Conservation (phyloP, 306 rosid genomes). For the Canavalia ensiformis region DNA sequence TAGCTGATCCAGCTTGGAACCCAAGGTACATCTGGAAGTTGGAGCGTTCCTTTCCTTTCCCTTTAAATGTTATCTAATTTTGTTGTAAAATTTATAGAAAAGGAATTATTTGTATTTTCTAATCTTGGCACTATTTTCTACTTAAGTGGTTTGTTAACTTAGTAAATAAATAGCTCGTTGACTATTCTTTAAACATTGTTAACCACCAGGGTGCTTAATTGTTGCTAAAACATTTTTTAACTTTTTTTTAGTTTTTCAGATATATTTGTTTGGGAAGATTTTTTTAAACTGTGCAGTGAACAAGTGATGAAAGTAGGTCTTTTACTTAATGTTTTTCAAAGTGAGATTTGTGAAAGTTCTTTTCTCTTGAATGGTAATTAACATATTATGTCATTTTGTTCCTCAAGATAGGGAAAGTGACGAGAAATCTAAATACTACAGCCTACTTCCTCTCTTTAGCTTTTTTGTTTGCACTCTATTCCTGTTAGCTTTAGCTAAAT, state of each 20-base stretch:
- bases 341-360: not conserved
- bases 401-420: slow-evolving; percentile 7
- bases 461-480: not conserved
- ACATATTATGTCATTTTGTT: slow-evolving; percentile 15
- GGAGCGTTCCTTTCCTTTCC: slow-evolving; percentile 12
- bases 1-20: slow-evolving; percentile 99
- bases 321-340: not conserved
- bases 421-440: not conserved
- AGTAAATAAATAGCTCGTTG: not conserved
- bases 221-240: not conserved
- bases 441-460: not conserved
- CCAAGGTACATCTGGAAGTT: slow-evolving; percentile 73
- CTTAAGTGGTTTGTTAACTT: not conserved
- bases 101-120: not conserved
- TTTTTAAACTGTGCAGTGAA: not conserved
- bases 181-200: not conserved
- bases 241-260: not conserved
- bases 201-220: not conserved
- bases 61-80: not conserved
- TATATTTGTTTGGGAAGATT: slow-evolving; percentile 8
- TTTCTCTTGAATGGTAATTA: not conserved
- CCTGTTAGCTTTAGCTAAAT: not conserved
- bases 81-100: not conserved
- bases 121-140: not conserved
- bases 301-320: not conserved